Base-by-base conservation (phyloP, 2,329 filamentous ascomycete genomes). In the Mollisiaceae sp. region DNA sequence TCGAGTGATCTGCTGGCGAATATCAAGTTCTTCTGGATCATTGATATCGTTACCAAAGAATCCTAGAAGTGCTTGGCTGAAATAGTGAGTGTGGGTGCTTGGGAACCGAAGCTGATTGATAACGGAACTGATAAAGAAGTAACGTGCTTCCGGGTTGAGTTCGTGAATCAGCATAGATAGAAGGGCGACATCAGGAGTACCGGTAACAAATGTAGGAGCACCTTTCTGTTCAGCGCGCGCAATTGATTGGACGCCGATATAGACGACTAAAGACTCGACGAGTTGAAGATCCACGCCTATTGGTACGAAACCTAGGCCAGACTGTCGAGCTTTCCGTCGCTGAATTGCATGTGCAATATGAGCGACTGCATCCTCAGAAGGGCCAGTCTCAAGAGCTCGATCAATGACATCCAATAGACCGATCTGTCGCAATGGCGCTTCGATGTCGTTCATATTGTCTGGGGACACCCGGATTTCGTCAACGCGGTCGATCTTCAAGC, bases 41-140 rank as follows among this genome's bases (percentile, higher is more conserved):
- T 79, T 84, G 74, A 85, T 82, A 80, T 95, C 91, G 69, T 87
- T 86, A 22, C 89, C 92, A 78, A 97, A 98, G 45, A 97, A 83
- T 72, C 96, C 89, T 57, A 98, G 84, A 52, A 98, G 83, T 15
- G 91, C 86, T 73, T 93, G 92, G 75, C 89, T 94, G 80, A 97
- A 99, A 80, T 95, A 99, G 75, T 94, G 91, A 14, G 95, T 99
- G 75, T 96, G 89, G 58, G 89, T 89, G 75, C 93, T 97, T 12
- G 94, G 93, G 77, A 91, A 97, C 67, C 95, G 91, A 58, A 99
- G 86, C 79, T 98, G 94, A 78, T 98, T 97, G 64, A 92, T 86
- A 75, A 99, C 92, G 70, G 91, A 92, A 71, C 86, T 89, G 64
- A 98, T 79, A 65, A 99, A 82, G 76, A 92, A 91, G 80, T 97